Base-by-base conservation (phyloP, 345 rosid species). In the Nasturtium officinale region DNA sequence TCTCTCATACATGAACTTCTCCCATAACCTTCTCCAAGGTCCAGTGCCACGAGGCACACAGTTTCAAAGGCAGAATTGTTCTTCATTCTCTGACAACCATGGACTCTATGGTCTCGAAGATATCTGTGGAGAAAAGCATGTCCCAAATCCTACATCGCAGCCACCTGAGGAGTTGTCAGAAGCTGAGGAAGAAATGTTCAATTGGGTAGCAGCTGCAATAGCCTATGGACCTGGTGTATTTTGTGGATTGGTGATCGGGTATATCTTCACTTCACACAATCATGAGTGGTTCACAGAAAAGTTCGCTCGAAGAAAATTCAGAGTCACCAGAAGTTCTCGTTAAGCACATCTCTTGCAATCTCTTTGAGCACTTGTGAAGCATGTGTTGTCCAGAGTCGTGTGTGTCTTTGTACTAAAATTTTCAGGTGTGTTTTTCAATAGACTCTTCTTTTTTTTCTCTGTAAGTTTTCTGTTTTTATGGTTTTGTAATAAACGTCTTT, bases 1-100 rank as follows among this genome's bases (percentile, higher is more conserved):
- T 46, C 17, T 64, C 4, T 29, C 55, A 6, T 63, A 63, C 55
- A 63, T 63, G 68, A 46, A 63, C 68, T 63, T 64, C 43, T 64
- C 69, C 5, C 57, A 64, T 47, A 64, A 64, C 43, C 9, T 3
- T 46, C 42, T 63, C 3, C 40, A 45, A 29, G 68, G 55, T 16
- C 40, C 7, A 5, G 55, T 63, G 18, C 57, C 69, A 30, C 8
- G 30, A 18, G 57, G 69, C 8, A 47, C 56, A 64, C 56, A 64
- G 57, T 47, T 64, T 7, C 69, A 64, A 7, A 64, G 40, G 0
- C 56, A 64, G 9, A 17, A 47, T 0, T 64, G 69, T 64, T 71
- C 59, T 23, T 51, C 71, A 1, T 66, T 23, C 61, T n/a, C 2
- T 9, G 59, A 35, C 6, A 66, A 66, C 17, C n/a, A 6, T 21